Conservation (phyloP, 805 yeast genomes). For the Wickerhamomyces subpelliculosus region DNA sequence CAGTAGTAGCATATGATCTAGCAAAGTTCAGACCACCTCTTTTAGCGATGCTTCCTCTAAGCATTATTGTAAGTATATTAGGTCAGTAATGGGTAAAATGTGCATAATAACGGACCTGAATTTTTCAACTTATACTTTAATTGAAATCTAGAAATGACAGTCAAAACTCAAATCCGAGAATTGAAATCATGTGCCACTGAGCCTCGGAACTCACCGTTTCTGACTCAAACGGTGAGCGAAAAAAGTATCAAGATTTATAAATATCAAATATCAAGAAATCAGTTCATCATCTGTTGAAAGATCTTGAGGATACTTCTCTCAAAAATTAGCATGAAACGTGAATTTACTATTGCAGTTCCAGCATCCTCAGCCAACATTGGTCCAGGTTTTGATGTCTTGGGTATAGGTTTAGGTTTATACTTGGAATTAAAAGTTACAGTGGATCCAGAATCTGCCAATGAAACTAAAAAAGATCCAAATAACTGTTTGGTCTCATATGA, state of each 20-base stretch:
- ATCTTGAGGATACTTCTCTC: not conserved
- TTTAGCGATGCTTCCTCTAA: not conserved
- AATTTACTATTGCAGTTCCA: constrained; percentile 70
- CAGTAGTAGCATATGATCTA: constrained; percentile 16
- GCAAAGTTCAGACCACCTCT: not conserved
- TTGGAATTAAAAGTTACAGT: constrained; percentile 63
- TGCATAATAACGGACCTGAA: too few species aligned
- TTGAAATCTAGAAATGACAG: too few species aligned
- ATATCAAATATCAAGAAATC: constrained; percentile 2
- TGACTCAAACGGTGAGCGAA: not conserved
- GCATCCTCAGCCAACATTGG: constrained; percentile 98
- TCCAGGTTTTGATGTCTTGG: constrained; percentile 96
- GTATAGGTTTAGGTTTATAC: constrained; percentile 76
- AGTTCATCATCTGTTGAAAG: not conserved
- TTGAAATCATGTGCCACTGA: too few species aligned
- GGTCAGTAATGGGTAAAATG: too few species aligned
- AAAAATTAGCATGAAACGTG: constrained; percentile 31
- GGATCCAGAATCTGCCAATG: constrained; percentile 40
- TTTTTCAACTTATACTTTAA: too few species aligned
- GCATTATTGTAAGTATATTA: not conserved
- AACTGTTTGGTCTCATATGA: constrained; percentile 67
- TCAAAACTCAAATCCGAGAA: too few species aligned
- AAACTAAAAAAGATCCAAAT: constrained; percentile 53
- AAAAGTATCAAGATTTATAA: not conserved
- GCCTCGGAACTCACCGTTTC: not conserved